A percentile compares a stretch with the other conserved stretches of the same genome.
phyloP scores from a whole-genome alignment of 164 flowering plant species.

The Aristolochia contorta region DNA sequence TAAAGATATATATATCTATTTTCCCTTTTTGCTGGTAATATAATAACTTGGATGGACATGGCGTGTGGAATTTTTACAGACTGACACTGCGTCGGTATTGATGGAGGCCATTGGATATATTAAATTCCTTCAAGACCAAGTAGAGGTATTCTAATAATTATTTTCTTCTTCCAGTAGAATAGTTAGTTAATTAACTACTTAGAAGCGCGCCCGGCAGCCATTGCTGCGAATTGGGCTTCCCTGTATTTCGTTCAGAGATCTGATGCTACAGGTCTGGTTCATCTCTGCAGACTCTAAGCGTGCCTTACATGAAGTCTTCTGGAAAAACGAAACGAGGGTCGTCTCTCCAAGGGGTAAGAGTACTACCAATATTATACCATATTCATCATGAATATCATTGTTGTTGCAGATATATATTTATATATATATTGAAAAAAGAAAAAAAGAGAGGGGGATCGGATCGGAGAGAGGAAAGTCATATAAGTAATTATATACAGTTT shows the following conservation, averaged over 20 bases:
- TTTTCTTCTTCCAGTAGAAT: background rate
- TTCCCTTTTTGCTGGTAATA: too few species aligned
- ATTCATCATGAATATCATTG: background rate
- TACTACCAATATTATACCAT: too few species aligned
- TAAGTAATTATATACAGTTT: background rate
- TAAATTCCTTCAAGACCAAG: constrained; percentile 90
- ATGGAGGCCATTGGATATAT: constrained; percentile 95
- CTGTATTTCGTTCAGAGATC: too few species aligned
- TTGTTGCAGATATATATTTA: too few species aligned
- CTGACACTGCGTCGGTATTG: constrained; percentile 94
- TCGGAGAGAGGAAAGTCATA: too few species aligned
- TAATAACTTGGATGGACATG: background rate
- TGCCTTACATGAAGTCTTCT: constrained; percentile 81
- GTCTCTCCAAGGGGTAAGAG: constrained; percentile 40
- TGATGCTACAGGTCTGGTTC: background rate
- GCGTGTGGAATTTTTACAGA: constrained; percentile 43
- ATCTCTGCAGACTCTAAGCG: constrained; percentile 70
- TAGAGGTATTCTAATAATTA: constrained; percentile 78
- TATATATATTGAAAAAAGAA: too few species aligned
- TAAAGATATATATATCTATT: too few species aligned
- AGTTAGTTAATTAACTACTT: too few species aligned
- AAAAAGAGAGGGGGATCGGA: too few species aligned
- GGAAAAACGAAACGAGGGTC: constrained; percentile 25
- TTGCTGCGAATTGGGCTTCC: too few species aligned
- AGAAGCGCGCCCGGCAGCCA: too few species aligned